A percentile compares a stretch with the other conserved stretches of the same genome.
phyloP scores from a whole-genome alignment of 2,329 filamentous ascomycete species.

The Annulohypoxylon truncatum region DNA sequence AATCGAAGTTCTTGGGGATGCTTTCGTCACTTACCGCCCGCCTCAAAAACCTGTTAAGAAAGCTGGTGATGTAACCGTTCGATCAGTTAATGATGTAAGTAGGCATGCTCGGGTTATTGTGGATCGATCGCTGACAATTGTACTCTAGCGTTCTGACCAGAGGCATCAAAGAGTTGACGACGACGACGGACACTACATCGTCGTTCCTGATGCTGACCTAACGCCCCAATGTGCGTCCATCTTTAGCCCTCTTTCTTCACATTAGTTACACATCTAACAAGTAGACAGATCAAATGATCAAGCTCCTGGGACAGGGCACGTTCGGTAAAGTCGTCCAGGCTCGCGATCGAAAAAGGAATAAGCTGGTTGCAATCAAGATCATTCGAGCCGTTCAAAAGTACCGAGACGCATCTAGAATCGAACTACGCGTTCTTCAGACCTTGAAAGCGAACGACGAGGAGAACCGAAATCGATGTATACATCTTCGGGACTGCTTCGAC shows the following conservation, averaged over 20 bases:
- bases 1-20: constrained; percentile 75
- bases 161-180: constrained; percentile 84
- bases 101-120: background rate
- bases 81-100: constrained; percentile 72
- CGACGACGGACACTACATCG: constrained; percentile 96
- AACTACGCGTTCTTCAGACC: constrained; percentile 91
- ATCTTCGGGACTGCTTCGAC: constrained; percentile 96
- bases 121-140: constrained; percentile 31
- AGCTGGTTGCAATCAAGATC: constrained; percentile 93
- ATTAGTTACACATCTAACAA: constrained; percentile 36
- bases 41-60: constrained; percentile 92
- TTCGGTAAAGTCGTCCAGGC: constrained; percentile 99
- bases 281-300: constrained; percentile 81
- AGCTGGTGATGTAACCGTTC: constrained; percentile 79
- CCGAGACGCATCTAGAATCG: constrained; percentile 93
- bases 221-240: constrained; percentile 85
- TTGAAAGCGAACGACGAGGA: constrained; percentile 89
- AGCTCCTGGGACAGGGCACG: constrained; percentile 93
- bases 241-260: background rate
- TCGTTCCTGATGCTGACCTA: constrained; percentile 84
- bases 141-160: constrained; percentile 52
- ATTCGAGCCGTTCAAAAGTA: constrained; percentile 99
- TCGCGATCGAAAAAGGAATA: constrained; percentile 79
- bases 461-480: constrained; percentile 96
- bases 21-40: constrained; percentile 83